Evolutionary conservation across 2,329 filamentous ascomycete genomes (phyloP).

Genomic region (Nakataea oryzae): DNA sequence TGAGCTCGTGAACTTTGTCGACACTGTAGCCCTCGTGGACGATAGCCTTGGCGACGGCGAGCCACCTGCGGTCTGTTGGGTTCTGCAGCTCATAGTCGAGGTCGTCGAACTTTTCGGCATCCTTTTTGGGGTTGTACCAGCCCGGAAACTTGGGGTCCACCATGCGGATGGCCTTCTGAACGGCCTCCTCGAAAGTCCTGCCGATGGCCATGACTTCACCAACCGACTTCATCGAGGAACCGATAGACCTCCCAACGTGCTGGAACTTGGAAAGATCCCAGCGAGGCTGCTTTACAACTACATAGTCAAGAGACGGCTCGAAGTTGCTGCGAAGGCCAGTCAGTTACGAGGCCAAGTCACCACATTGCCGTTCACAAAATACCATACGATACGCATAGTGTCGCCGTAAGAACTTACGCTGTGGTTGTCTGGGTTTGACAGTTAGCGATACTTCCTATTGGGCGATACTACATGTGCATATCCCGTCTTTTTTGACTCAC

Average conservation of each 20-base stretch:
- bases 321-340: conserved; percentile 52
- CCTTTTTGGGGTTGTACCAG: conserved; percentile 49
- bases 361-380: neutral
- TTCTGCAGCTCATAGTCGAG: conserved; percentile 84
- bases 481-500: neutral
- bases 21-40: conserved; percentile 93
- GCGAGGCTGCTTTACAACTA: conserved; percentile 96
- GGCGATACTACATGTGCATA: neutral
- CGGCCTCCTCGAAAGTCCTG: conserved; percentile 95
- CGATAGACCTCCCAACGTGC: conserved; percentile 95
- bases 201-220: conserved; percentile 99
- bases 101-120: conserved; percentile 82
- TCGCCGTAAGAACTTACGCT: conserved; percentile 29
- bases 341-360: neutral
- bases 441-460: neutral
- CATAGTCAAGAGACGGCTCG: conserved; percentile 92
- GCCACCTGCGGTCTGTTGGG: conserved; percentile 92
- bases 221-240: conserved; percentile 97
- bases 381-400: neutral
- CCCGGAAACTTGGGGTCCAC: conserved; percentile 88
- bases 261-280: conserved; percentile 99
- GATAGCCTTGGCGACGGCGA: conserved; percentile 96
- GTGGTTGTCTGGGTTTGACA: conserved; percentile 65
- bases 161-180: conserved; percentile 97
- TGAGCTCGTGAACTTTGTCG: conserved; percentile 83